Conservation (phyloP, 106 monocot species). For the Posidonia australis region DNA sequence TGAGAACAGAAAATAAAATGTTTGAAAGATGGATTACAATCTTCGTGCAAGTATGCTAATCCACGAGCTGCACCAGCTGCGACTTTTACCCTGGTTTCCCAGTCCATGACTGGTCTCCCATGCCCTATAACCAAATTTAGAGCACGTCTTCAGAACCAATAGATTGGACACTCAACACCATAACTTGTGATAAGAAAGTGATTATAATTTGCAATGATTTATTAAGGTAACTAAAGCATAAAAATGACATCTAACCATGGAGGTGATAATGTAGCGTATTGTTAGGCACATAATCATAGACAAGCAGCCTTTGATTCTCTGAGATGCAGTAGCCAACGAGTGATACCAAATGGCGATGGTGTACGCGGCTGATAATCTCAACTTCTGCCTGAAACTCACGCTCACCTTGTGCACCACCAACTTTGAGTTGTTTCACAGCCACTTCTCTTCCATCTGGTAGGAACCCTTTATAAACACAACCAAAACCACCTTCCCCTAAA, state of each 20-base stretch:
- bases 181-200: background rate
- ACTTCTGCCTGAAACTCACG: constrained; percentile 89
- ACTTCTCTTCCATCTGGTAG: constrained; percentile 74
- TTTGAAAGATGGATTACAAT: constrained; percentile 45
- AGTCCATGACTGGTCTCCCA: constrained; percentile 54
- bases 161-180: background rate
- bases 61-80: constrained; percentile 91
- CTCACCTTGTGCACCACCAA: constrained; percentile 60
- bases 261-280: constrained; percentile 71
- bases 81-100: constrained; percentile 60
- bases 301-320: constrained; percentile 64
- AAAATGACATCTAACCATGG: constrained; percentile 42
- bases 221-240: background rate
- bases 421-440: constrained; percentile 84
- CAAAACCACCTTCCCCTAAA: constrained; percentile 91
- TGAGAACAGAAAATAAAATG: background rate
- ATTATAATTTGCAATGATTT: background rate
- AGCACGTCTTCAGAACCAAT: background rate
- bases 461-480: constrained; percentile 75
- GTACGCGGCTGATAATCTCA: constrained; percentile 77
- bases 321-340: constrained; percentile 80
- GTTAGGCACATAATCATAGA: constrained; percentile 90
- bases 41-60: constrained; percentile 88
- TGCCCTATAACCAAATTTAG: constrained; percentile 30
- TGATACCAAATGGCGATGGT: constrained; percentile 90